Evolutionary conservation across 2,329 filamentous ascomycete species (phyloP).

Genomic region (Colletotrichum theobromicola): DNA sequence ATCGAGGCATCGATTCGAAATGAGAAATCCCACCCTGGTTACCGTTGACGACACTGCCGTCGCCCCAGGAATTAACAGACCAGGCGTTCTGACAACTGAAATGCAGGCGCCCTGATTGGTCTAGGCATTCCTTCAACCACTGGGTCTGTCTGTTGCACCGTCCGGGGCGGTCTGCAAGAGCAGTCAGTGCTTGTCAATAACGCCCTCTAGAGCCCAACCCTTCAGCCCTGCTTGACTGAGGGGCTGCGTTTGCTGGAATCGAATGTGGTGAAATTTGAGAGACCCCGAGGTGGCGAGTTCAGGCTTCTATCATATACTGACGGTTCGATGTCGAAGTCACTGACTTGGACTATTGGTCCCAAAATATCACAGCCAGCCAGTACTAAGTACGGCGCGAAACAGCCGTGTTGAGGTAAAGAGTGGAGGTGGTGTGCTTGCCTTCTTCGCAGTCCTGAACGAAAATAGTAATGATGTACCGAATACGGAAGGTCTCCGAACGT

Average conservation of each 20-base stretch:
- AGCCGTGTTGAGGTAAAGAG: background rate
- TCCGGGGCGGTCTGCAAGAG: background rate
- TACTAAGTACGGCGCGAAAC: background rate
- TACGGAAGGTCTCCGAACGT: background rate
- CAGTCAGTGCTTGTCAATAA: background rate
- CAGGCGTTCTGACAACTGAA: background rate
- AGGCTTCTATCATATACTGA: background rate
- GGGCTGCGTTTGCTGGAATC: background rate
- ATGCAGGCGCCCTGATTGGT: conserved; percentile 1
- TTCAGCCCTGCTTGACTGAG: background rate
- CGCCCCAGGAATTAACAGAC: background rate
- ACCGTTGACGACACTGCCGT: background rate
- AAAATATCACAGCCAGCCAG: background rate
- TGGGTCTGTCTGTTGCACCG: background rate
- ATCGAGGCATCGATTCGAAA: conserved; percentile 11
- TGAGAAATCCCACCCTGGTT: conserved; percentile 2
- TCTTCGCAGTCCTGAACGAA: background rate
- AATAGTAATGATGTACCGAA: background rate
- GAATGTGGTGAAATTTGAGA: background rate
- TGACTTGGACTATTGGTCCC: background rate
- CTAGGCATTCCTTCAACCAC: background rate
- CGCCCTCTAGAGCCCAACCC: background rate
- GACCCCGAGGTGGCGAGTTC: background rate
- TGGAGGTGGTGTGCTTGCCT: background rate
- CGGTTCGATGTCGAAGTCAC: background rate